These are phyloP conservation scores for Cladophialophora bantiana DNA, from an alignment of 2,329 filamentous ascomycete species.

Conservation along the genomic window DNA sequence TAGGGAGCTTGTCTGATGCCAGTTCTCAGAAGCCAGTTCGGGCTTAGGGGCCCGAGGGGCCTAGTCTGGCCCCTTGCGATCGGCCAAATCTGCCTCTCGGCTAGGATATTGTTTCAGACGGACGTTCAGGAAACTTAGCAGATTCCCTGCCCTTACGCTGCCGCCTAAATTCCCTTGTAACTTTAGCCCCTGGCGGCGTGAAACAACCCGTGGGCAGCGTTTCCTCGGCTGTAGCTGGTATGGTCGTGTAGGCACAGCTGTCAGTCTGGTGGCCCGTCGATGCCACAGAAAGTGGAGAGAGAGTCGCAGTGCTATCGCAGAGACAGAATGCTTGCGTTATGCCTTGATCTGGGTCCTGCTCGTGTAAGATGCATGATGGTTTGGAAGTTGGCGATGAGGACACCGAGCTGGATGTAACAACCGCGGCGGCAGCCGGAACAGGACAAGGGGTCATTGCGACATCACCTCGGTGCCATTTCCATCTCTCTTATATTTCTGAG, in stretches of 20 bases:
- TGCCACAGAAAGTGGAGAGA: conserved; percentile 6
- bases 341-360: conserved; percentile 8
- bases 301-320: conserved; percentile 8
- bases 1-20: neutral
- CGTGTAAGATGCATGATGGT: conserved; percentile 5
- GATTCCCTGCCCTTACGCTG: too few species aligned
- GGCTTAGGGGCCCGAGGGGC: neutral
- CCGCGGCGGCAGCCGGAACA: neutral
- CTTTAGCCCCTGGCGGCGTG: too few species aligned
- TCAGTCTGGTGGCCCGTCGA: neutral
- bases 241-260: conserved; percentile 6
- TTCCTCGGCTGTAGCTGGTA: conserved; percentile 3
- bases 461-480: neutral
- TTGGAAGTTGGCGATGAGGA: conserved; percentile 1
- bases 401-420: neutral
- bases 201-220: too few species aligned
- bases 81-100: too few species aligned
- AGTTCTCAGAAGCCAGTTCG: neutral
- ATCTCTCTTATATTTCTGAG: neutral
- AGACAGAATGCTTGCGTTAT: conserved; percentile 8
- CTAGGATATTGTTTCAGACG: too few species aligned
- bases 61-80: too few species aligned
- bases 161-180: too few species aligned
- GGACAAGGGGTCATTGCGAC: neutral
- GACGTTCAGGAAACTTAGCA: too few species aligned